Percentiles rank a stretch among this genome's conserved stretches.
Conservation (phyloP, 768 basidiomycete genomes). For the Cystofilobasidium ferigula region DNA sequence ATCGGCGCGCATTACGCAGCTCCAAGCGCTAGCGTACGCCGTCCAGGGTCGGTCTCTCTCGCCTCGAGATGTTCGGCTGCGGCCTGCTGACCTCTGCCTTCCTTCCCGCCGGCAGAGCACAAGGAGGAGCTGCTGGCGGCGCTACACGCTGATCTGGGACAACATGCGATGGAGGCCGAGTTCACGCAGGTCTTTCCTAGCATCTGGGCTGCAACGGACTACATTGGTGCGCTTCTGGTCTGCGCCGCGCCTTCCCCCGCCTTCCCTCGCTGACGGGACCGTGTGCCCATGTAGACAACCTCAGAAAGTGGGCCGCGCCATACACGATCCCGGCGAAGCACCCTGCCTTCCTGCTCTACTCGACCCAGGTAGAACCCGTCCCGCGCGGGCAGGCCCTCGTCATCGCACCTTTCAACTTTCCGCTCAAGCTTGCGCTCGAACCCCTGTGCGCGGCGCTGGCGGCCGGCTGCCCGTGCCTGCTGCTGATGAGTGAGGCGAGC, state of each 20-base stretch:
- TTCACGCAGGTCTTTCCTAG: conserved; percentile 27
- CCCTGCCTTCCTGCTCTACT: neutral
- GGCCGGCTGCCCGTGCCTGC: conserved; percentile 37
- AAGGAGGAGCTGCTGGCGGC: conserved; percentile 30
- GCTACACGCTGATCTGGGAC: conserved; percentile 34
- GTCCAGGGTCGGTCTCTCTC: conserved; percentile 25
- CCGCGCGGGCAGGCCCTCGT: conserved; percentile 28
- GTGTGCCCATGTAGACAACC: conserved; percentile 8
- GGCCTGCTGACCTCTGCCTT: neutral
- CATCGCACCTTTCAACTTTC: conserved; percentile 33
- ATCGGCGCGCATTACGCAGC: conserved; percentile 34
- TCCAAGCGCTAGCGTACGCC: conserved; percentile 37
- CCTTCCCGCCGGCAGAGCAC: conserved; percentile 30
- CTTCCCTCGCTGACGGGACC: no score
- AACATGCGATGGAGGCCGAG: conserved; percentile 27
- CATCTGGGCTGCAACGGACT: conserved; percentile 8
- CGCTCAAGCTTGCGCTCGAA: conserved; percentile 33
- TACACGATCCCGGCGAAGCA: neutral
- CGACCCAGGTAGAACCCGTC: neutral
- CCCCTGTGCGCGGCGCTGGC: conserved; percentile 37
- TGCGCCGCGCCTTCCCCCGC: neutral
- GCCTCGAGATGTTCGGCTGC: neutral
- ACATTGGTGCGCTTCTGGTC: neutral
- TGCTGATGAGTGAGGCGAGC: conserved; percentile 29
- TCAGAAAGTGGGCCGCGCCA: conserved; percentile 2